Evolutionary conservation across 805 yeast genomes (phyloP), one percentile per base, ranked within the genome.

Genomic region (Candida railenensis): DNA sequence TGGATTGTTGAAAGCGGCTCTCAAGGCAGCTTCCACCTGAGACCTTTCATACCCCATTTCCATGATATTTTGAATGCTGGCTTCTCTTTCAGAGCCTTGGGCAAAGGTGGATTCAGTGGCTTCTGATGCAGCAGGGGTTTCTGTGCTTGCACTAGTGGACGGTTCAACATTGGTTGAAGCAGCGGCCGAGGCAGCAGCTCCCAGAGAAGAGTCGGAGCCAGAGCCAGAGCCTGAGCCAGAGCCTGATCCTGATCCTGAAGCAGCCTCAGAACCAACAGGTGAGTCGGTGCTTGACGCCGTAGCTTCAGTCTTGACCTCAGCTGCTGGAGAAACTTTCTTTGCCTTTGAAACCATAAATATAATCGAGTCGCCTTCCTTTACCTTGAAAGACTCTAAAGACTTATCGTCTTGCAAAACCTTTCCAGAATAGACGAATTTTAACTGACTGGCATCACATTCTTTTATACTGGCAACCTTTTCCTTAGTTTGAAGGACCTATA

Each of bases 1-100:
- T 18, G 99, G 98, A 67, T 94, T 91, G 70, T 92, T 92, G 72
- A 83, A 94, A 1, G 99, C 98, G 14, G 96, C 96, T 56, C 95
- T 82, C 63, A 94, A 72, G 0, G 99, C 99, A 40, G 82, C 80
- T 67, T 89, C 95, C 21, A 89, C 97, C 62, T 89, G 88, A 15
- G 81, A 78, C 56, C 96, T 82, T 43, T 86, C 89, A 62, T 90
- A 94, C 7, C 99, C 99, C 97, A 94, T 90, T 55, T 89, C 97
- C 83, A 90, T 80, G 65, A 94, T 90, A 61, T 85, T 85, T 48
- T 75, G 77, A 48, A 92, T 80, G 30, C 95, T 88, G 25, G 83
- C 80, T 57, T 87, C 89, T 55, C 96, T 80, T 49, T 84, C 84
- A 34, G 78, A 65, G 11, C 97, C 97, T 28, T 82, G 80, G 19